Percentiles rank a stretch among this genome's conserved stretches.
These are phyloP conservation scores for Chaetomiaceae sp. DNA, from an alignment of 2,329 filamentous ascomycete genomes.

Conservation along the genomic window DNA sequence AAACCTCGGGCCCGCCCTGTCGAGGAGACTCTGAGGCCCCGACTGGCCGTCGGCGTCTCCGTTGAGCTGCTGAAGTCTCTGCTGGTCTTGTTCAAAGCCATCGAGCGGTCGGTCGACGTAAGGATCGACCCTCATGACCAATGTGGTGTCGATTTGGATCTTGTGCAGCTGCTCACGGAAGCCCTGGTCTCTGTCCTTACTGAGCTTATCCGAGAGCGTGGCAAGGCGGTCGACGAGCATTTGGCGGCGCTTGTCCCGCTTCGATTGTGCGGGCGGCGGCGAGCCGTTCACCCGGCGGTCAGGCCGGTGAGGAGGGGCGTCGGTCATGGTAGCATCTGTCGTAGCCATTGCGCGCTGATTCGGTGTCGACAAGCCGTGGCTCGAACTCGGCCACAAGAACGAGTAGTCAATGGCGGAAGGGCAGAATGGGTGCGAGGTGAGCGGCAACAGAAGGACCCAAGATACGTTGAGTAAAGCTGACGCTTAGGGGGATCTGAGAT, in stretches of 20 bases:
- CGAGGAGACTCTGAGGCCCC: conserved; percentile 54
- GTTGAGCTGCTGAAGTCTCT: conserved; percentile 34
- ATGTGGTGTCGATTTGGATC: conserved; percentile 83
- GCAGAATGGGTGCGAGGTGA: not conserved
- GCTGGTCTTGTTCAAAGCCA: conserved; percentile 40
- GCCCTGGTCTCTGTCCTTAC: conserved; percentile 72
- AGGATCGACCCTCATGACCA: conserved; percentile 80
- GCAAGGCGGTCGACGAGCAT: conserved; percentile 75
- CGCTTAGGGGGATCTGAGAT: not conserved
- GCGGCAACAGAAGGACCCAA: not conserved
- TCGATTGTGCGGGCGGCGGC: conserved; percentile 52
- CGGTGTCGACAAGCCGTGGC: not conserved
- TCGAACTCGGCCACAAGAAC: not conserved
- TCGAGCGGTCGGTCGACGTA: conserved; percentile 55
- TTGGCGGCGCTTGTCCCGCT: conserved; percentile 85
- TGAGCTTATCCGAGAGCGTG: conserved; percentile 71
- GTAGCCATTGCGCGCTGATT: conserved; percentile 25
- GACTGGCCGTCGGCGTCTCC: conserved; percentile 35
- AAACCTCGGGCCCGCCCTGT: conserved; percentile 80
- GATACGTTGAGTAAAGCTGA: not conserved
- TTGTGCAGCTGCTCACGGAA: conserved; percentile 88
- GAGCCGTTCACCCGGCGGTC: conserved; percentile 30
- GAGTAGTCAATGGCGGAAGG: conserved; percentile 6
- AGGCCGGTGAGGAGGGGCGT: conserved; percentile 18
- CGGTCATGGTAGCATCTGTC: conserved; percentile 22